A percentile compares a stretch with the other conserved stretches of the same genome.
phyloP scores from a whole-genome alignment of 306 rosid species.

The Potentilla sterilis region DNA sequence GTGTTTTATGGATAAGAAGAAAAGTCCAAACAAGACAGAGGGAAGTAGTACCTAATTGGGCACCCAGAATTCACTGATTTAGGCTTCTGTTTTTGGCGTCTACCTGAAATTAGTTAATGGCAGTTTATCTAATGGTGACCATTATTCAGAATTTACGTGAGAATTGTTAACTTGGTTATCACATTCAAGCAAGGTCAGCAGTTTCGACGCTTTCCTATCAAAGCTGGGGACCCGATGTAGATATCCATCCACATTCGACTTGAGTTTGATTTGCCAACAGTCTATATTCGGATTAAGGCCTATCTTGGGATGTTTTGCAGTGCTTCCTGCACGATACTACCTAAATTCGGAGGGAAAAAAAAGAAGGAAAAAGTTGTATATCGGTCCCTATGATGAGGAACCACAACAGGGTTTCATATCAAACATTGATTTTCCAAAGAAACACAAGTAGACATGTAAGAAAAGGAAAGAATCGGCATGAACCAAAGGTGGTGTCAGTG shows the following conservation, averaged over 20 bases:
- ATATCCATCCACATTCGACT: not conserved
- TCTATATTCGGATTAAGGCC: not conserved
- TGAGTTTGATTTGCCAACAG: not conserved
- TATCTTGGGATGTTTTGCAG: not conserved
- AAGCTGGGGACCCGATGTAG: not conserved
- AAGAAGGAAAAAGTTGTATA: not conserved
- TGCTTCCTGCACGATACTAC: not conserved
- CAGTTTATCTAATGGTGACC: slow-evolving; percentile 15
- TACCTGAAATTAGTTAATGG: not conserved
- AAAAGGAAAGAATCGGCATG: not conserved
- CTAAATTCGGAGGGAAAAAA: not conserved
- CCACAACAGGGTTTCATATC: not conserved
- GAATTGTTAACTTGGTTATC: slow-evolving; percentile 23
- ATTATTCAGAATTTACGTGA: slow-evolving; percentile 36
- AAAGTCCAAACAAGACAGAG: slow-evolving; percentile 26
- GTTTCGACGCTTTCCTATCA: not conserved
- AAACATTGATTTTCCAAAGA: not conserved
- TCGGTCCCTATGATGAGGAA: not conserved
- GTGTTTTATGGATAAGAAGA: slow-evolving; percentile 34
- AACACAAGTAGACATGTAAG: not conserved
- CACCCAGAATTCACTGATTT: not conserved
- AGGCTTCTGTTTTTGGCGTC: not conserved
- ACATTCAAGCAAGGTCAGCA: not conserved
- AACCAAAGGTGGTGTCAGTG: not conserved
- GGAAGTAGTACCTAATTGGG: not conserved